Conservation (phyloP, 495 filamentous ascomycete genomes). For the Penicillium salamii region DNA sequence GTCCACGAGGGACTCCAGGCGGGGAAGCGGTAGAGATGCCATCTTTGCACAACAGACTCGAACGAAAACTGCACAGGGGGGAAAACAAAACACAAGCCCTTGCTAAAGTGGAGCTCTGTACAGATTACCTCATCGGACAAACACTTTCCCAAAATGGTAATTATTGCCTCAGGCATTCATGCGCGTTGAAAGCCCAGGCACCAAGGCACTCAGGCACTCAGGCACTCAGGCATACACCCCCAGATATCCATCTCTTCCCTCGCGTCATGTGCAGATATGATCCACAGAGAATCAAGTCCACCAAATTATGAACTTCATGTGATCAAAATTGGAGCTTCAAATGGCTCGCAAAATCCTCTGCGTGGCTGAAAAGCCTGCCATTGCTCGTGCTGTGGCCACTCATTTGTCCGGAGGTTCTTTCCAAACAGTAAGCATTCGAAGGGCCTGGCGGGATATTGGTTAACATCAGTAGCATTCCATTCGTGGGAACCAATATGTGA, state of each 20-base stretch:
- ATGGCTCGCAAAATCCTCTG: conserved; percentile 66
- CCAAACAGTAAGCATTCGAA: conserved; percentile 57
- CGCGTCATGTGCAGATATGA: conserved; percentile 18
- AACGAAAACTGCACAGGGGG: not conserved
- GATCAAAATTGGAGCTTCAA: conserved; percentile 10
- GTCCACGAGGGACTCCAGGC: conserved; percentile 63
- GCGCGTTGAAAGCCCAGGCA: conserved; percentile 18
- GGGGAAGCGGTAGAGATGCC: conserved; percentile 59
- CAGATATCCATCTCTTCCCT: conserved; percentile 1
- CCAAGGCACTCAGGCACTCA: conserved; percentile 6
- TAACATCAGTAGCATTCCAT: conserved; percentile 52
- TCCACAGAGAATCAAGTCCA: conserved; percentile 7
- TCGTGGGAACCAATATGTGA: conserved; percentile 71
- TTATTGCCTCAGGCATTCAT: conserved; percentile 14
- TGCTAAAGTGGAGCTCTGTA: conserved; percentile 15
- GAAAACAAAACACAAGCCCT: conserved; percentile 1
- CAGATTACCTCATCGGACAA: conserved; percentile 28
- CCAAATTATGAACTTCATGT: conserved; percentile 9
- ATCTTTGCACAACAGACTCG: conserved; percentile 33
- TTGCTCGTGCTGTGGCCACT: conserved; percentile 87
- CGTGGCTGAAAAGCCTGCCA: conserved; percentile 96
- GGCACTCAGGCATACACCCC: conserved; percentile 2
- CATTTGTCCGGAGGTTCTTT: conserved; percentile 78
- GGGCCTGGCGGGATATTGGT: conserved; percentile 12
- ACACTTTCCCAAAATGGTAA: not conserved